Percentiles rank a stretch among this genome's conserved stretches.
Evolutionary conservation across 2,329 filamentous ascomycete genomes (phyloP).

Genomic region (Pyrenophora tritici-repentis): DNA sequence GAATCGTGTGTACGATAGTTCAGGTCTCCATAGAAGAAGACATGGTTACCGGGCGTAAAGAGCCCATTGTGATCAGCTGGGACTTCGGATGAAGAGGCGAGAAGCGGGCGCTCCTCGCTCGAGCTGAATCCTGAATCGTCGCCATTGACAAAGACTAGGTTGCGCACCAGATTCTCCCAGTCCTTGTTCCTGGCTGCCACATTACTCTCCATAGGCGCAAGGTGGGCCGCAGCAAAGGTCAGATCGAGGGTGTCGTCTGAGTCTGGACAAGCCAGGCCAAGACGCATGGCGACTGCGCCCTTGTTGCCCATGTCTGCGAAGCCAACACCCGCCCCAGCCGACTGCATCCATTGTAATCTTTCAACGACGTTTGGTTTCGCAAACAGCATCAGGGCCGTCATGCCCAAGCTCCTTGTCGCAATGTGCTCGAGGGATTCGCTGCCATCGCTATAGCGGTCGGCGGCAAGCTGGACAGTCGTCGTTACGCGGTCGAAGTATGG

Average conservation of each 20-base stretch:
- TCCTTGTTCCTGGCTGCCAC: conserved; percentile 78
- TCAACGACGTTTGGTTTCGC: conserved; percentile 64
- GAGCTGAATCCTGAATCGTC: conserved; percentile 38
- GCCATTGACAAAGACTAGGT: conserved; percentile 70
- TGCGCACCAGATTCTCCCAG: conserved; percentile 82
- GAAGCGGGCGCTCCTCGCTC: conserved; percentile 41
- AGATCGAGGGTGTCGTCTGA: conserved; percentile 62
- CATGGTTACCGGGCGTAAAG: conserved; percentile 73
- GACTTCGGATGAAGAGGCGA: conserved; percentile 23
- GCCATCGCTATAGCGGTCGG: conserved; percentile 51
- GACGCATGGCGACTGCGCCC: conserved; percentile 80
- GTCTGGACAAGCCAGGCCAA: conserved; percentile 60
- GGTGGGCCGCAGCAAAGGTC: conserved; percentile 85
- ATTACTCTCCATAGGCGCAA: conserved; percentile 85
- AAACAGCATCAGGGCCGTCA: conserved; percentile 90
- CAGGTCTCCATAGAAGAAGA: conserved; percentile 89
- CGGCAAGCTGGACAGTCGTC: conserved; percentile 73
- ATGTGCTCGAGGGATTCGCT: conserved; percentile 69
- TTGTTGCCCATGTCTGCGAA: conserved; percentile 92
- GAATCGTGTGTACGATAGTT: conserved; percentile 86
- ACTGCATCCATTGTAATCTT: conserved; percentile 68
- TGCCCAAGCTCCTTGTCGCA: conserved; percentile 75
- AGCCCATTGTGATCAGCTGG: conserved; percentile 62
- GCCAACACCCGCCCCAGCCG: conserved; percentile 84
- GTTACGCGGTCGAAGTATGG: conserved; percentile 76